Evolutionary conservation across 306 rosid species (phyloP), one percentile per base, ranked within the genome.

Genomic region (Gynostemma pentaphyllum): DNA sequence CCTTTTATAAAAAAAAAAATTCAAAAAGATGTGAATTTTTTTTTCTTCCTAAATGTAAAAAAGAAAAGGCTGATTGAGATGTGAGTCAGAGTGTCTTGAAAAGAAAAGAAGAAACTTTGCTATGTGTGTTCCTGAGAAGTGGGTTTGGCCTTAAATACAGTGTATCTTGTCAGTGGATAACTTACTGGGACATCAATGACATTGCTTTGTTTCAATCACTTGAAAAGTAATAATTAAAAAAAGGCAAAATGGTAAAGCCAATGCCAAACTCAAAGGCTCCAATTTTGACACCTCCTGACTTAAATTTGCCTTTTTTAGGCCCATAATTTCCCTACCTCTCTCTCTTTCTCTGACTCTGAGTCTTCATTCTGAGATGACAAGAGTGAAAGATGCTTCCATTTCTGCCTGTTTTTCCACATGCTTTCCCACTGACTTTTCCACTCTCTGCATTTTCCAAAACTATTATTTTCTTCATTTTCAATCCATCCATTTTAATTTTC

Each of bases 331-430:
- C 59, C 18, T 34, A 9, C 14, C 18, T 5, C 4, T 1, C 21
- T 1, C 28, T 14, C 1, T 59, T 37, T 57, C 26, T n/a, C 64
- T 36, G 45, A 18, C 64, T 24, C 56, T 57, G 62, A 51, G 59
- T 27, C 59, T 27, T 51, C 36, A 26, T 51, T 34, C 45, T 59
- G 65, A 59, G 29, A 59, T 59, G 47, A 59, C 65, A 37, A 56
- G 19, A 59, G 65, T 59, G 47, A 59, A 59, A 59, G 65, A 59
- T 37, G 47, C 65, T 59, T 59, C 47, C 65, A 36, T 37, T 59
- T 54, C 40, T 8, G 7, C 18, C 60, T 27, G 7, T 40, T 54
- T 54, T 54, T 19, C 63, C 44, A 57, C 45, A 50, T 50, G 56
- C 15, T 2, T 34, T 34, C 39, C 39, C 39, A 34, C 39, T 34